These are phyloP conservation scores for Gossypium davidsonii DNA, from an alignment of 441 rosid genomes.

Conservation along the genomic window DNA sequence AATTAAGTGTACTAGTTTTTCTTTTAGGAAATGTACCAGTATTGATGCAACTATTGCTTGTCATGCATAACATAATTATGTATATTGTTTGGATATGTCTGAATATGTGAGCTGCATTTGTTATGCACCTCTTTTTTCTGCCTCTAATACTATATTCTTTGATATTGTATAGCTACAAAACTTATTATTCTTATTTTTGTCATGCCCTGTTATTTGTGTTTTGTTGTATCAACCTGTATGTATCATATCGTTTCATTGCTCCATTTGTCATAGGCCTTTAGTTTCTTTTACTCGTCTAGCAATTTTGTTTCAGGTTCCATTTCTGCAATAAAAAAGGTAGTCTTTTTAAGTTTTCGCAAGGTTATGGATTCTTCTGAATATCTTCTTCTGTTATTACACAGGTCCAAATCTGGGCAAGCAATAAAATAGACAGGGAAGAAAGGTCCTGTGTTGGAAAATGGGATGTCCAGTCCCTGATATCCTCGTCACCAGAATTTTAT, in stretches of 20 bases:
- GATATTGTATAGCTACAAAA: not conserved
- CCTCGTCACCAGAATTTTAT: conserved; percentile 60
- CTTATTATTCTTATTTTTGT: too few species aligned
- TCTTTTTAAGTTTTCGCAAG: not conserved
- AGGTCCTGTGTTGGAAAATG: conserved; percentile 86
- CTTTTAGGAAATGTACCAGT: not conserved
- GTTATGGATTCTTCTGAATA: conserved; percentile 9
- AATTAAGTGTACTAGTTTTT: not conserved
- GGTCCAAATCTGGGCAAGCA: conserved; percentile 99
- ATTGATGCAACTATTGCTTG: not conserved
- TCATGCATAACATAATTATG: not conserved
- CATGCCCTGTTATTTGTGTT: not conserved
- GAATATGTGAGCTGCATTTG: conserved; percentile 1
- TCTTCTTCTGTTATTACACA: conserved; percentile 27
- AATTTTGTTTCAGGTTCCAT: not conserved
- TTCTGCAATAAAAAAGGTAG: not conserved
- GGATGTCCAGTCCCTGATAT: conserved; percentile 70
- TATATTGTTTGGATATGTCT: not conserved
- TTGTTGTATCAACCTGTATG: not conserved
- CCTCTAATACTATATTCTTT: not conserved
- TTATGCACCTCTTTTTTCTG: not conserved
- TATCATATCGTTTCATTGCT: not conserved
- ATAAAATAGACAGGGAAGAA: conserved; percentile 70
- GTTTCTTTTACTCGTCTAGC: not conserved
- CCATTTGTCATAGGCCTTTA: not conserved